Conservation (phyloP, 139 green algal species). For the Chlamydomonas applanata region DNA sequence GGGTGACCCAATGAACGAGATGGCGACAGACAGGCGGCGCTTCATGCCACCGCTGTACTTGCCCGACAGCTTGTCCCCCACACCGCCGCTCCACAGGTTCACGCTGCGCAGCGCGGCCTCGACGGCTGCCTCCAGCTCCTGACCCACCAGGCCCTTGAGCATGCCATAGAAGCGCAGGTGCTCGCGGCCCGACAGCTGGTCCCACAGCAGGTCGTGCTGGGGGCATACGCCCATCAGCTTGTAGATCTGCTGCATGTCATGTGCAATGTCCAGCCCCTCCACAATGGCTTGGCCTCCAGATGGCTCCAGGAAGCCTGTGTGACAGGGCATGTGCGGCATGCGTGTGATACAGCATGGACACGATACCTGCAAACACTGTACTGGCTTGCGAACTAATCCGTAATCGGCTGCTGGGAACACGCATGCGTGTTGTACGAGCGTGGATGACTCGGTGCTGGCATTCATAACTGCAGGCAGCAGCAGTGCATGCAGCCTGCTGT, state of each 20-base stretch:
- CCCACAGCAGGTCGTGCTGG: conserved; percentile 92
- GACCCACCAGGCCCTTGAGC: conserved; percentile 77
- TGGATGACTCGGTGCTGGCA: too few species aligned
- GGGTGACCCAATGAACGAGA: conserved; percentile 74
- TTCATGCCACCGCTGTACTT: conserved; percentile 58
- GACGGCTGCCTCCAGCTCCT: conserved; percentile 17
- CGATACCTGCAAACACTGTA: too few species aligned
- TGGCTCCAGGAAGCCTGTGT: conserved; percentile 60
- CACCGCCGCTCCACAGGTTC: conserved; percentile 30
- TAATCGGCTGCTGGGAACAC: too few species aligned
- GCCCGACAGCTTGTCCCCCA: conserved; percentile 49
- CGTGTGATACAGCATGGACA: too few species aligned
- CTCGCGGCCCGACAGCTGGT: conserved; percentile 58
- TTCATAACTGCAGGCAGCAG: too few species aligned
- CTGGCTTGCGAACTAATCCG: too few species aligned
- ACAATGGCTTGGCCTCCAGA: conserved; percentile 52
- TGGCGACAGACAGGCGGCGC: conserved; percentile 78
- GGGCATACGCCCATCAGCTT: conserved; percentile 72
- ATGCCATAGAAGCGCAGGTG: conserved; percentile 90
- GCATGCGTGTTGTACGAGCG: too few species aligned
- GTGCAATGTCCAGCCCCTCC: conserved; percentile 52
- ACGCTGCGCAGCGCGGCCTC: conserved; percentile 23
- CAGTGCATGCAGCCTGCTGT: too few species aligned
- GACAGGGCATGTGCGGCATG: neutral
- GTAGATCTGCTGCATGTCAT: conserved; percentile 65